Evolutionary conservation across 192 early-diverging fungal genomes (phyloP), one percentile per base, ranked within the genome.

Genomic region (Thoreauomyces humboldtii): DNA sequence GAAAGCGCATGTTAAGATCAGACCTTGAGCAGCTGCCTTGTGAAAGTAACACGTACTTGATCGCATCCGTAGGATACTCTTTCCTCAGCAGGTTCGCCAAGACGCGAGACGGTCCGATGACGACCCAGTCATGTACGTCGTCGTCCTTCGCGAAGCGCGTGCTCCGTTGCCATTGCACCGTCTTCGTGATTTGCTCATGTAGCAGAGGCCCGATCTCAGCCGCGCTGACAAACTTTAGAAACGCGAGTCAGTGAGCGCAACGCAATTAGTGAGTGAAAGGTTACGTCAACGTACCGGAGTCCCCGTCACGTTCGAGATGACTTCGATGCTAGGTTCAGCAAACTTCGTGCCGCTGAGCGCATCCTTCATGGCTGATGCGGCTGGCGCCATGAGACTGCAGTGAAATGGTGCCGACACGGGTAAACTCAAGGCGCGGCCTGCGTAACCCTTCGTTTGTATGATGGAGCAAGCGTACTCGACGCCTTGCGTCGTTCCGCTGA

Each of bases 341-440:
- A 98, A 88, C 37, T 87, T 81, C 9, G 88, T 77, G 38, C 71
- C 71, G n/a, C 73, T 78, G n/a, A 98, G 79, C 7, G 86, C 86
- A 7, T 81, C 65, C 34, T 77, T 80, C 82, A 98, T 89, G 22
- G 71, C 78, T 35, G 85, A 79, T 1, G 89, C 89, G 4, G 94
- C 96, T 21, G 91, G 88, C 31, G 79, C 78, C 96, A 98, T 96
- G 55, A 98, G 72, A 33, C 76, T 83, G 74, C 94, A 96, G 76
- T 98, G 96, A 65, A 98, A 98, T 2, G 96, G 96, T 24, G 94
- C 96, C 22, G 94, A 96, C 7, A 98, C 96, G 0, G 93, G 93
- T 38, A 98, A 66, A 42, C 90, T 86, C 4, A 98, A 79, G 19
- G 93, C 87, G 27, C 96, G 83, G 27, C 91, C 91, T 4, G 96